Evolutionary conservation across 345 rosid genomes (phyloP).

Genomic region (Hibiscus mutabilis): DNA sequence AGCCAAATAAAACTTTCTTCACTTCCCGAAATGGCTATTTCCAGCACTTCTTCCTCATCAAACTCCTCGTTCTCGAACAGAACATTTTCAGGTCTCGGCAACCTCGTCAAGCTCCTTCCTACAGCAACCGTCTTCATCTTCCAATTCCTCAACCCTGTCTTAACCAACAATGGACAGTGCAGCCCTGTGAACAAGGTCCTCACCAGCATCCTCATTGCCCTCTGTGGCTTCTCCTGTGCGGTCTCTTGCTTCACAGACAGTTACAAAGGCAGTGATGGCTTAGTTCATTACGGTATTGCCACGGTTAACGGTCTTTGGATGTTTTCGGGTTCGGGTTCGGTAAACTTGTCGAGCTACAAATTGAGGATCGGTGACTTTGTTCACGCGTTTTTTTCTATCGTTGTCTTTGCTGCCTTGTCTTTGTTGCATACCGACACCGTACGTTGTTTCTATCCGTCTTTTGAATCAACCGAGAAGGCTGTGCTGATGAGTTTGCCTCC

Average conservation of each 20-base stretch:
- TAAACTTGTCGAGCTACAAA: slow-evolving; percentile 46
- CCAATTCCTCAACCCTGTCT: slow-evolving; percentile 72
- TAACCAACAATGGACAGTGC: slow-evolving; percentile 69
- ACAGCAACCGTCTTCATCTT: slow-evolving; percentile 77
- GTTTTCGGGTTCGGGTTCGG: slow-evolving; percentile 19
- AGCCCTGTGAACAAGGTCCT: slow-evolving; percentile 42
- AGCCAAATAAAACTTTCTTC: not conserved
- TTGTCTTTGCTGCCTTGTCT: slow-evolving; percentile 45
- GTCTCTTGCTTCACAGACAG: slow-evolving; percentile 75
- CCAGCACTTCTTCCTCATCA: slow-evolving; percentile 22
- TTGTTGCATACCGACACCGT: slow-evolving; percentile 57
- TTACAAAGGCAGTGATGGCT: slow-evolving; percentile 40
- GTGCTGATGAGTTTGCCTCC: slow-evolving; percentile 63
- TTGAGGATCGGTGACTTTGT: slow-evolving; percentile 51
- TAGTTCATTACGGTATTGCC: slow-evolving; percentile 50
- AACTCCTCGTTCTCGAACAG: slow-evolving; percentile 28
- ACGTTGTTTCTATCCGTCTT: slow-evolving; percentile 56
- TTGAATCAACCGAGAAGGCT: slow-evolving; percentile 38
- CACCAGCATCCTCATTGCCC: slow-evolving; percentile 39
- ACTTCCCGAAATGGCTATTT: not conserved
- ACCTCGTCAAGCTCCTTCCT: slow-evolving; percentile 76
- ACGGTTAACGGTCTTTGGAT: slow-evolving; percentile 67
- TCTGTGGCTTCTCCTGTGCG: slow-evolving; percentile 63
- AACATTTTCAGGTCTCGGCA: slow-evolving; percentile 51
- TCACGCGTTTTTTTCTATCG: slow-evolving; percentile 44